A percentile compares a stretch with the other conserved stretches of the same genome.
Evolutionary conservation across 306 rosid genomes (phyloP).

Genomic region (Trichosanthes cucumerina): DNA sequence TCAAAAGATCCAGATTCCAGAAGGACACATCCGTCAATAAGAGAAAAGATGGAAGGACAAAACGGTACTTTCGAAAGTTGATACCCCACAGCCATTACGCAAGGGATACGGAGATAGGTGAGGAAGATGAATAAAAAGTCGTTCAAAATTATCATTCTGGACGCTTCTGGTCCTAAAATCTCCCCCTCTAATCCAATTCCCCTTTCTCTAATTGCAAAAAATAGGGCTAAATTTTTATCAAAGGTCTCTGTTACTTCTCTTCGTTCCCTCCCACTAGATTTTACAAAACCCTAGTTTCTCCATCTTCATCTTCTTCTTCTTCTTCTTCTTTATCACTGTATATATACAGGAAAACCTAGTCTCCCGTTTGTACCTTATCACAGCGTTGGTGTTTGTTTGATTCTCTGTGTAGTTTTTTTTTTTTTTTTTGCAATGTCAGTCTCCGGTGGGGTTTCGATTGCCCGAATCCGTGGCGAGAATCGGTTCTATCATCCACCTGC

Average conservation of each 20-base stretch:
- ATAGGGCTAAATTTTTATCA: background rate
- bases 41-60: background rate
- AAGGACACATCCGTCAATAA: background rate
- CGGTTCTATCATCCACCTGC: constrained; percentile 84
- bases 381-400: background rate
- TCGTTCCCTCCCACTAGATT: background rate
- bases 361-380: background rate
- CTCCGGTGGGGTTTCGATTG: constrained; percentile 53
- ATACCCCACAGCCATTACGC: background rate
- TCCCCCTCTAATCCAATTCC: background rate
- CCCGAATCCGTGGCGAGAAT: constrained; percentile 58
- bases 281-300: constrained; percentile 5
- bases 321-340: background rate
- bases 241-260: background rate
- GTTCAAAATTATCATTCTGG: background rate
- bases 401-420: background rate
- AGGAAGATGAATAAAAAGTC: background rate
- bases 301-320: background rate
- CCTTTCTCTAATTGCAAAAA: background rate
- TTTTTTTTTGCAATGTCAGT: constrained; percentile 40
- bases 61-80: background rate
- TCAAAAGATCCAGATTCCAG: background rate
- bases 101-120: background rate
- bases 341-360: background rate
- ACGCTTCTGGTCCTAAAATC: constrained; percentile 5